phyloP scores from a whole-genome alignment of 1,139 yeast species.

The Blastobotrys niveus region DNA sequence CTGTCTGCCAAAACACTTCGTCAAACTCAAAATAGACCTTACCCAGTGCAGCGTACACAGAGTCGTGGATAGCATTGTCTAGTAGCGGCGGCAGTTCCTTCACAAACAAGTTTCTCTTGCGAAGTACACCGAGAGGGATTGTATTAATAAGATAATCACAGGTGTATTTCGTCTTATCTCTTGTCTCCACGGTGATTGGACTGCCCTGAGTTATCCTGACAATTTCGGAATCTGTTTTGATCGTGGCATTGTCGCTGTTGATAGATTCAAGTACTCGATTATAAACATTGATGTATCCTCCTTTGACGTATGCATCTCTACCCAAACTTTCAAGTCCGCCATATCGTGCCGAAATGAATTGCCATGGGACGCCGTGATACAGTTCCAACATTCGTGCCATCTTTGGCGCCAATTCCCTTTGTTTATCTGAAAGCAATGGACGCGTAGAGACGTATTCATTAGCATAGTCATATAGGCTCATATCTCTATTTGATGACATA shows the following conservation, averaged over 20 bases:
- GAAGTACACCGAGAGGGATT: slow-evolving; percentile 64
- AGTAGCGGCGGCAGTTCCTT: slow-evolving; percentile 53
- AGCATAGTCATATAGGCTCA: slow-evolving; percentile 46
- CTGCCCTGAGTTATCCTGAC: slow-evolving; percentile 34
- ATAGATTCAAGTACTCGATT: slow-evolving; percentile 17
- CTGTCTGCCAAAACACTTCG: slow-evolving; percentile 56
- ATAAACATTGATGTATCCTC: slow-evolving; percentile 42
- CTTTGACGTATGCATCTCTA: slow-evolving; percentile 59
- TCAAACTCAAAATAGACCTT: slow-evolving; percentile 73
- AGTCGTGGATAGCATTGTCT: slow-evolving; percentile 41
- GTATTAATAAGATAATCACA: slow-evolving; percentile 50
- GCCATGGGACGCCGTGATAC: slow-evolving; percentile 76
- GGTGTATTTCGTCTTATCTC: slow-evolving; percentile 28
- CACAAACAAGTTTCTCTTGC: slow-evolving; percentile 25
- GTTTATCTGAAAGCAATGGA: slow-evolving; percentile 46
- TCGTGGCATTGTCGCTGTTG: slow-evolving; percentile 16
- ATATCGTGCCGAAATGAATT: slow-evolving; percentile 58
- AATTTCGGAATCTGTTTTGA: slow-evolving; percentile 46
- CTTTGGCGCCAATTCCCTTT: slow-evolving; percentile 47
- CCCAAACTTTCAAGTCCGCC: slow-evolving; percentile 66
- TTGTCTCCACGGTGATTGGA: slow-evolving; percentile 20
- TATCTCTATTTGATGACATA: slow-evolving; percentile 47
- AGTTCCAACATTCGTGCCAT: slow-evolving; percentile 55
- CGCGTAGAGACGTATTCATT: slow-evolving; percentile 43
- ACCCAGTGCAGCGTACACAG: slow-evolving; percentile 70